A percentile compares a stretch with the other conserved stretches of the same genome.
Evolutionary conservation across 305 asterid species (phyloP).

Genomic region (Ilex paraguariensis): DNA sequence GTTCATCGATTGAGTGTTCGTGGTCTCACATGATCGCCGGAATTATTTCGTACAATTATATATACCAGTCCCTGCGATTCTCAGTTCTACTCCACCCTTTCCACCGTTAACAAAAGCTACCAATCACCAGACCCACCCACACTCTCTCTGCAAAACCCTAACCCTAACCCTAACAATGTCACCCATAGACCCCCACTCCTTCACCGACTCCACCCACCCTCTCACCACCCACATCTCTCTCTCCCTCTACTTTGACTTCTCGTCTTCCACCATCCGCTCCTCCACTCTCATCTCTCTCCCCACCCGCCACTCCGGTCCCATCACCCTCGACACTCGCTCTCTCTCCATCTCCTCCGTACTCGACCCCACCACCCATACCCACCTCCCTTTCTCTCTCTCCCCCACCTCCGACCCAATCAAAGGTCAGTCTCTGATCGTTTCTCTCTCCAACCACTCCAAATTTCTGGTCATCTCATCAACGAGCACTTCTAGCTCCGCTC

Average conservation of each 20-base stretch:
- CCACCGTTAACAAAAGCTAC: no score
- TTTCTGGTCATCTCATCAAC: conserved; percentile 53
- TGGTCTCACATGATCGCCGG: no score
- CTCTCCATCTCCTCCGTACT: conserved; percentile 57
- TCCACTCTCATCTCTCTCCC: conserved; percentile 67
- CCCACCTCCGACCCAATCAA: conserved; percentile 47
- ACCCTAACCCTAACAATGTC: conserved; percentile 40
- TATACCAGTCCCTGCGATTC: no score
- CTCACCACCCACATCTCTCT: conserved; percentile 78
- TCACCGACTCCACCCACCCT: conserved; percentile 80
- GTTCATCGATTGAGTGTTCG: no score
- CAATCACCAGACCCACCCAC: no score
- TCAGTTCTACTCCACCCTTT: no score
- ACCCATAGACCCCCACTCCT: conserved; percentile 84
- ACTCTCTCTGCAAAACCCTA: not conserved
- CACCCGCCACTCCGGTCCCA: conserved; percentile 51
- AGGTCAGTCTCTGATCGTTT: conserved; percentile 55
- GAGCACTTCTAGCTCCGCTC: conserved; percentile 62
- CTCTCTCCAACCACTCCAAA: conserved; percentile 54
- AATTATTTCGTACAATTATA: no score
- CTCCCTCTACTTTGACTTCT: conserved; percentile 70
- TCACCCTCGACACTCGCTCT: conserved; percentile 76
- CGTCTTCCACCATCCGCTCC: conserved; percentile 68
- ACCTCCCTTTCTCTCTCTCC: conserved; percentile 51
- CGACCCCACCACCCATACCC: conserved; percentile 49